Conservation (phyloP, 2,329 filamentous ascomycete species). For the Fusarium sp. region DNA sequence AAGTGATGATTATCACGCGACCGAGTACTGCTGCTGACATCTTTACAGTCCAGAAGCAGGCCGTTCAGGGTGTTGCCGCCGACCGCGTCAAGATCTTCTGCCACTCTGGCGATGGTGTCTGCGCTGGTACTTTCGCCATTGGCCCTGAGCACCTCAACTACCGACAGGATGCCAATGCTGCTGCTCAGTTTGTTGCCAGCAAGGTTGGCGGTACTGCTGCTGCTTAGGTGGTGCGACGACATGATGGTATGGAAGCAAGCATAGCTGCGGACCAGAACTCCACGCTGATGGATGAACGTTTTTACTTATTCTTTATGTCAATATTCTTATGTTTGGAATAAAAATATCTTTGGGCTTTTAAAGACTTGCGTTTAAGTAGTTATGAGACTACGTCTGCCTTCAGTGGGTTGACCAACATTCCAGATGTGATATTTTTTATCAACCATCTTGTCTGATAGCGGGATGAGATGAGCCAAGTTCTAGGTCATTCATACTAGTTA, state of each 20-base stretch:
- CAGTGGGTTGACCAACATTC: no score
- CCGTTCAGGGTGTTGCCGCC: slow-evolving; percentile 33
- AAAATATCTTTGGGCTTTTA: neutral
- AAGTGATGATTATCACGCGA: slow-evolving; percentile 16
- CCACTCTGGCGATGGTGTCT: slow-evolving; percentile 48
- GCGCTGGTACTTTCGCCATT: slow-evolving; percentile 42
- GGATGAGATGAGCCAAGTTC: no score
- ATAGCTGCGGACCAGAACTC: neutral
- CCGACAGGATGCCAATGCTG: slow-evolving; percentile 43
- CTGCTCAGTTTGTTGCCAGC: slow-evolving; percentile 43
- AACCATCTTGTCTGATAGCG: no score
- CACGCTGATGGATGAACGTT: neutral
- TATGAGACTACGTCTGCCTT: no score
- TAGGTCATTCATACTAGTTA: no score
- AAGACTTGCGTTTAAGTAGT: no score
- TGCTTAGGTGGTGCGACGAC: slow-evolving; percentile 1
- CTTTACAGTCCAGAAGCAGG: slow-evolving; percentile 33
- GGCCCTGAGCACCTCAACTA: slow-evolving; percentile 43
- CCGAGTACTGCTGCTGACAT: slow-evolving; percentile 2
- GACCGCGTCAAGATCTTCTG: slow-evolving; percentile 45
- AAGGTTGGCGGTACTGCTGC: slow-evolving; percentile 16
- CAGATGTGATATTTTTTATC: no score
- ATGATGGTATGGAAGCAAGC: neutral
- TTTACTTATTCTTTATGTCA: no score
- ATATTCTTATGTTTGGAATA: neutral